A percentile compares a stretch with the other conserved stretches of the same genome.
Conservation (phyloP, 2,329 filamentous ascomycete species). For the Pleomassaria siparia region DNA sequence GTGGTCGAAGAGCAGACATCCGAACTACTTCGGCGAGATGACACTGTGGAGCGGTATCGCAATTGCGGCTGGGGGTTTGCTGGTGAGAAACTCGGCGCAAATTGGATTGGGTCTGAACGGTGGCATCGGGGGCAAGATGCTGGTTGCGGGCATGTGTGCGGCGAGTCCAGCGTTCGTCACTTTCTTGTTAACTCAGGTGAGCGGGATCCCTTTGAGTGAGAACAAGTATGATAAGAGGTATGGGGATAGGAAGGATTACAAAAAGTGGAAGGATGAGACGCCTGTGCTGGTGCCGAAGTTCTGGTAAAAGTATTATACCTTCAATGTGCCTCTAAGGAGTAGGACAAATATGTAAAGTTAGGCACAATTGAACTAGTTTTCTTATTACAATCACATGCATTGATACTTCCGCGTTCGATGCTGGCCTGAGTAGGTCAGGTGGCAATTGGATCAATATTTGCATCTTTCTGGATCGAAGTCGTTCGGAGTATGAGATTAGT, state of each 20-base stretch:
- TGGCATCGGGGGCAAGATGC: slow-evolving; percentile 43
- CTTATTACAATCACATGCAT: too few relatives aligned
- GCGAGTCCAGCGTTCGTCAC: slow-evolving; percentile 66
- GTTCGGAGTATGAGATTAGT: too few relatives aligned
- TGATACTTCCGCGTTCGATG: too few relatives aligned
- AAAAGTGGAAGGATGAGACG: slow-evolving; percentile 67
- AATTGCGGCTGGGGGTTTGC: slow-evolving; percentile 58
- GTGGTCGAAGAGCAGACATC: slow-evolving; percentile 63
- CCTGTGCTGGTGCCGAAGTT: slow-evolving; percentile 66
- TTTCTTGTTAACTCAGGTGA: slow-evolving; percentile 64
- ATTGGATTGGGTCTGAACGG: slow-evolving; percentile 57
- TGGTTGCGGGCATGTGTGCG: slow-evolving; percentile 55
- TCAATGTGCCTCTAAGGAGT: too few relatives aligned
- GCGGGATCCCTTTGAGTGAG: slow-evolving; percentile 67
- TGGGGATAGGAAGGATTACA: slow-evolving; percentile 65
- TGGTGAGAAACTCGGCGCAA: slow-evolving; percentile 58
- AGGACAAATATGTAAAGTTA: too few relatives aligned
- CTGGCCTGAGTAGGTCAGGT: too few relatives aligned
- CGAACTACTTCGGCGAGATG: slow-evolving; percentile 73
- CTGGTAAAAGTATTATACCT: too few relatives aligned
- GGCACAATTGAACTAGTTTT: too few relatives aligned
- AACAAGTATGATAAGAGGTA: slow-evolving; percentile 68
- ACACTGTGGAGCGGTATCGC: slow-evolving; percentile 71
- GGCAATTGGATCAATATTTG: too few relatives aligned
- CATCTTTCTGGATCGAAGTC: too few relatives aligned